Conservation (phyloP, 2,329 filamentous ascomycete genomes). For the Talaromyces sp. region DNA sequence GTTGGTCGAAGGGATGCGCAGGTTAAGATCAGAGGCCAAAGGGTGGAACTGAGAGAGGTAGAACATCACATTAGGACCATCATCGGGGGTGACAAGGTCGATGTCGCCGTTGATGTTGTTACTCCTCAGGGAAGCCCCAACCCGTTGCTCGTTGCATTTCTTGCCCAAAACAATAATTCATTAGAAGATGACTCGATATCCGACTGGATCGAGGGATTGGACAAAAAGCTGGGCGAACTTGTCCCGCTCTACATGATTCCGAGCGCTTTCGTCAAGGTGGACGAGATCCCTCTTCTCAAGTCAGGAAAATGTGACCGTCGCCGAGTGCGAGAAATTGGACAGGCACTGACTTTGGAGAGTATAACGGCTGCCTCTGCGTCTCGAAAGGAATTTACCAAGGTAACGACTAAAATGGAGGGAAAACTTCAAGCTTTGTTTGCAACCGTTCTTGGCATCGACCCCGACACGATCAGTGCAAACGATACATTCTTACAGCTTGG, state of each 20-base stretch:
- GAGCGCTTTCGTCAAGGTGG: background rate
- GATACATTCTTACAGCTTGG: constrained; percentile 27
- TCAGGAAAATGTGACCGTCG: constrained; percentile 8
- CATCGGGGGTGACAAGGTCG: background rate
- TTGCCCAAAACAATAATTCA: background rate
- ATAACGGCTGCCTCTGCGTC: constrained; percentile 15
- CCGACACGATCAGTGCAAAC: constrained; percentile 15
- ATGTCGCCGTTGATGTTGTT: constrained; percentile 4
- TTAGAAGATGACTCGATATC: background rate
- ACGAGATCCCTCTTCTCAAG: background rate
- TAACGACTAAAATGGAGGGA: constrained; percentile 12
- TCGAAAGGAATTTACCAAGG: background rate
- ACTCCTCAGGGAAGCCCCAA: background rate
- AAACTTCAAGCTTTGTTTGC: constrained; percentile 18
- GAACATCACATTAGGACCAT: background rate
- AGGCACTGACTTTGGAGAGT: background rate
- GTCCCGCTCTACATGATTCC: constrained; percentile 9
- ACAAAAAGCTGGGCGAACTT: background rate
- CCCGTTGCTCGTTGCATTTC: background rate
- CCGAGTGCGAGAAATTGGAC: background rate
- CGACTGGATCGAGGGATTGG: background rate
- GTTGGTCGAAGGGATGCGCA: constrained; percentile 37
- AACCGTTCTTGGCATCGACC: constrained; percentile 16
- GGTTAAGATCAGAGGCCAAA: constrained; percentile 57
- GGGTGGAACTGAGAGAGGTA: constrained; percentile 49